Evolutionary conservation across 2,329 filamentous ascomycete species (phyloP), one percentile per base, ranked within the genome.

Genomic region (Magnaporthiopsis rhizophila): DNA sequence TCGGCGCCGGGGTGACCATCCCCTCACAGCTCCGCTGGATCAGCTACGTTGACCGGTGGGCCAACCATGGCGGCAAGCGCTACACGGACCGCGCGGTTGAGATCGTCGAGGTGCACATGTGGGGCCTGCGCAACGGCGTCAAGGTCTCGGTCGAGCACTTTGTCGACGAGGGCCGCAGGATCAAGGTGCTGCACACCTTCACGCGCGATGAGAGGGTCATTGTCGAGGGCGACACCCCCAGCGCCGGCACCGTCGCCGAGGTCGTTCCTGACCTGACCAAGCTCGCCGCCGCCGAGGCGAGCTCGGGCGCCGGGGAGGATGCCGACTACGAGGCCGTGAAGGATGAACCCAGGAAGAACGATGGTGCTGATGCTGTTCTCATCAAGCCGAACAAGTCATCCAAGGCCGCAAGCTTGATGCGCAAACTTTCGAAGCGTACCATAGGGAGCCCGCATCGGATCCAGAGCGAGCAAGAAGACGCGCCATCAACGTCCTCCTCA

Each of bases 1-100:
- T 97, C 73, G 95, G 94, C 1, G 84, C 88, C 2, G 95, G 95
- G 4, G 89, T 99, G 30, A 95, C 90, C 45, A 99, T 99, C 60
- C 92, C 93, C 0, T 97, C 92, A 69, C 95, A 99, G 75, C 76
- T 96, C 66, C 84, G 95, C 12, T 97, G 91, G 85, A 82, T 99
- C 24, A 82, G 83, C 36, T 99, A 99, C 72, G 91, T 97, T 12
- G 90, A 97, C 71, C 85, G 90, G 15, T 97, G 94, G 94, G 84
- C 90, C 2, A 76, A 86, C 64, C 59, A 62, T 3, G 77, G 85
- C 34, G 86, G 83, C 24, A 96, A 96, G 76, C 82, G 83, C 64
- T 99, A 98, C 71, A 79, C 91, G 9, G 94, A 98, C 71, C 81
- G 90, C 24, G 85, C 88, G 61, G 83, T 97, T 1, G 93, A 98